Base-by-base conservation (phyloP, 352 stramenopile genomes). In the Globisporangium iwayamae region DNA sequence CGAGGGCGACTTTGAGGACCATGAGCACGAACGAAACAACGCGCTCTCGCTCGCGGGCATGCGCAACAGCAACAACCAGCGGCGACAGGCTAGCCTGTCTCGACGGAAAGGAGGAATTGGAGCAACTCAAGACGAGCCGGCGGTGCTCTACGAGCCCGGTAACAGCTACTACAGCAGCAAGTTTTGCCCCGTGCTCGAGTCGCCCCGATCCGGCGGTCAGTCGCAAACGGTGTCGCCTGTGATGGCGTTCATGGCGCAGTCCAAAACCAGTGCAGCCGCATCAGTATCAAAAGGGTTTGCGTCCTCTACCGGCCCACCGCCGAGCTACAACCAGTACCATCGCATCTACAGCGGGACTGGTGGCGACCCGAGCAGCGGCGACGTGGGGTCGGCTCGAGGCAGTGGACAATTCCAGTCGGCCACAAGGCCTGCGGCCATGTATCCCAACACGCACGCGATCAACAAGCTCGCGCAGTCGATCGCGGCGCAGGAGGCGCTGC, bases 391-490 rank as follows among this genome's bases (percentile, higher is more conserved):
- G 13, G 11, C 47, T n/a, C 47, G 10, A 9, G 16, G 22, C 47
- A 36, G 32, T 8, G 32, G 32, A 8, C 47, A 53, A 53, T 53
- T 53, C 11, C 30, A 22, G 1, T 22, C 47, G 10, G 25, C 47
- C 25, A 28, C 20, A 20, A 28, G 47, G 32, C 46, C 46, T 9
- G 22, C 22, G 25, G 47, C 16, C 16, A 14, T 28, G 18, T 50
- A 45, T 28, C 28, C 39, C 11, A 39, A 66, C 22, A 13, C 53
- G 9, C 22, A 55, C 9, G 51, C 53, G 30, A 63, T 67, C 54
- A 56, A 28, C 62, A 62, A 67, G 36, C 55, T 62, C 14, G 39
- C 62, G 41, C 30, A 67, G 39, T 62, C 62, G 39, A 67, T 67
- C 55, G 62, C 62, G 16, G 62, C 62, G 16, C 62, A 67, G 32